phyloP scores from a whole-genome alignment of 192 early-diverging fungal species.

The Umbelopsis sp. region DNA sequence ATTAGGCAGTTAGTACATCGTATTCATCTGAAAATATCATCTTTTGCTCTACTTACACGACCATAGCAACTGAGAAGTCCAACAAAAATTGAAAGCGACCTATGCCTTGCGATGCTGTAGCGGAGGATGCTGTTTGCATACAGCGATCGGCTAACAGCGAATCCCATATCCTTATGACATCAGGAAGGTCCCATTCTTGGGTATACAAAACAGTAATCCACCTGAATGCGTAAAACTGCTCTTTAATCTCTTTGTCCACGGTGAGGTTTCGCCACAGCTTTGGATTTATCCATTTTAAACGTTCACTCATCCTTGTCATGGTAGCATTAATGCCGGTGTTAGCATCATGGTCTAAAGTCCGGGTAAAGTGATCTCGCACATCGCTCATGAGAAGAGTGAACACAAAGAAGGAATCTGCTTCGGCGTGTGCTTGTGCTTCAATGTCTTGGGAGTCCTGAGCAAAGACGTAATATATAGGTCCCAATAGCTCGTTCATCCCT shows the following conservation, averaged over 20 bases:
- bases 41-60: conserved; percentile 65
- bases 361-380: conserved; percentile 80
- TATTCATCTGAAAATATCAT: no score
- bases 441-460: conserved; percentile 52
- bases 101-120: conserved; percentile 30
- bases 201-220: conserved; percentile 80
- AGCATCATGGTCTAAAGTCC: conserved; percentile 64
- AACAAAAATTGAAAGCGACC: conserved; percentile 66
- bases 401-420: conserved; percentile 80
- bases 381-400: conserved; percentile 72
- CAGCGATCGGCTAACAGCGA: conserved; percentile 70
- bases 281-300: conserved; percentile 56
- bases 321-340: conserved; percentile 62
- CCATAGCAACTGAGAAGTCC: conserved; percentile 75
- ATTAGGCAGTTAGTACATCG: no score
- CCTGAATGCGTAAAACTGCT: conserved; percentile 77
- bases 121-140: conserved; percentile 38
- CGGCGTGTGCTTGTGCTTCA: conserved; percentile 59
- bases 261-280: conserved; percentile 61
- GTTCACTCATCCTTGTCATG: conserved; percentile 57
- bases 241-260: conserved; percentile 62
- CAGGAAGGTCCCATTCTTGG: conserved; percentile 77
- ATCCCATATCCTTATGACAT: conserved; percentile 82
- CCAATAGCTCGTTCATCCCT: conserved; percentile 87
- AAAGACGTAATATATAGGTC: conserved; percentile 78